These are phyloP conservation scores for Penicillium bialowiezense DNA, from an alignment of 495 filamentous ascomycete genomes.

Conservation along the genomic window DNA sequence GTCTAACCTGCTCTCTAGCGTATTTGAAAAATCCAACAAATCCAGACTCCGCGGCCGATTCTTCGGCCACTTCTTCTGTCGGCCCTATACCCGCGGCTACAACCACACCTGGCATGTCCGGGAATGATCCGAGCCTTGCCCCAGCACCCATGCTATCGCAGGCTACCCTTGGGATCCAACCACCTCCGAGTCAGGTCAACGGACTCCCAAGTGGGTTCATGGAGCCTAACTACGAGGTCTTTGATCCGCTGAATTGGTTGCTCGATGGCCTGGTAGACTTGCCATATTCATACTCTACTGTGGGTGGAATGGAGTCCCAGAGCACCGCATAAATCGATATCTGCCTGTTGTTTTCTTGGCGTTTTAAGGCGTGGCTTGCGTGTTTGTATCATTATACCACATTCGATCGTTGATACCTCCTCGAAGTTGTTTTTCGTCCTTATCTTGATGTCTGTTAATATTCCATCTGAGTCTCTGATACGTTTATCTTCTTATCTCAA, in stretches of 20 bases:
- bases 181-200: constrained; percentile 30
- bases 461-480: constrained; percentile 1
- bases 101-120: constrained; percentile 35
- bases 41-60: constrained; percentile 73
- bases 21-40: constrained; percentile 86
- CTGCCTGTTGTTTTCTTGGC: constrained; percentile 7
- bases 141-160: constrained; percentile 39
- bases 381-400: constrained; percentile 34
- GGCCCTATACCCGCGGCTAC: constrained; percentile 29
- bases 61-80: constrained; percentile 61
- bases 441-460: constrained; percentile 7
- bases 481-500: neutral
- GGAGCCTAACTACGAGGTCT: constrained; percentile 73
- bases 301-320: constrained; percentile 40
- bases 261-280: constrained; percentile 81
- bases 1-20: constrained; percentile 30
- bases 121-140: constrained; percentile 46
- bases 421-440: constrained; percentile 12
- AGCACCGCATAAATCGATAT: constrained; percentile 28
- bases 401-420: constrained; percentile 22
- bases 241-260: constrained; percentile 89
- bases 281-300: constrained; percentile 54
- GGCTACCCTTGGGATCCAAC: constrained; percentile 30
- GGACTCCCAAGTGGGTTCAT: constrained; percentile 54
- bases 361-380: constrained; percentile 20